Conservation (phyloP, 1,284 basidiomycete genomes). For the Malassezia cuniculi region DNA sequence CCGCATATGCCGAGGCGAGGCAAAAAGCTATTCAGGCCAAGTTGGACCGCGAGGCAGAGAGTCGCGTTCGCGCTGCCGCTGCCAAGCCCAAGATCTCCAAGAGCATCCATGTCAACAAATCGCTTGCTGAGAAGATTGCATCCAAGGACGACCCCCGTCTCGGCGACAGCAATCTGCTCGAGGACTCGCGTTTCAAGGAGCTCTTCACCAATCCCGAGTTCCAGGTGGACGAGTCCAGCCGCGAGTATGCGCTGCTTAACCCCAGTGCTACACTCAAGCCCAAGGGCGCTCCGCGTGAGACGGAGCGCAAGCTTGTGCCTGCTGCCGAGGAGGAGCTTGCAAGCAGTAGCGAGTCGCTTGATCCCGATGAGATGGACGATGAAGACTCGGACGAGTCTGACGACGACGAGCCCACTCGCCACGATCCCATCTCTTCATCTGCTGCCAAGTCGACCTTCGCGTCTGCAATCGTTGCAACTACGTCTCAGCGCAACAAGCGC, state of each 20-base stretch:
- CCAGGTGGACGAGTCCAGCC: constrained; percentile 71
- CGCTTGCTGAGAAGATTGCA: constrained; percentile 70
- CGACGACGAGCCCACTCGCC: background rate
- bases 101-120: constrained; percentile 72
- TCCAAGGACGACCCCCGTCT: constrained; percentile 39
- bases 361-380: constrained; percentile 32
- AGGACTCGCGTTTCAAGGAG: constrained; percentile 76
- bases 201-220: constrained; percentile 91
- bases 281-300: constrained; percentile 11
- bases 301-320: constrained; percentile 53
- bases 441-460: no score
- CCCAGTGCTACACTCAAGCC: constrained; percentile 55
- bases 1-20: constrained; percentile 83
- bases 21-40: constrained; percentile 75
- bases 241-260: constrained; percentile 82
- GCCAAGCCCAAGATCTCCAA: constrained; percentile 20
- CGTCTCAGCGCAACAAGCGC: no score
- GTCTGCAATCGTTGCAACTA: no score
- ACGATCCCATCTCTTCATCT: no score
- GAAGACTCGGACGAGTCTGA: constrained; percentile 8
- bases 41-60: constrained; percentile 83
- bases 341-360: constrained; percentile 61
- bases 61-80: constrained; percentile 58
- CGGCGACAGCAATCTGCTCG: constrained; percentile 54
- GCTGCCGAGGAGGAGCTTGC: constrained; percentile 78